Base-by-base conservation (phyloP, 768 basidiomycete genomes). In the Scleroderma bovista region DNA sequence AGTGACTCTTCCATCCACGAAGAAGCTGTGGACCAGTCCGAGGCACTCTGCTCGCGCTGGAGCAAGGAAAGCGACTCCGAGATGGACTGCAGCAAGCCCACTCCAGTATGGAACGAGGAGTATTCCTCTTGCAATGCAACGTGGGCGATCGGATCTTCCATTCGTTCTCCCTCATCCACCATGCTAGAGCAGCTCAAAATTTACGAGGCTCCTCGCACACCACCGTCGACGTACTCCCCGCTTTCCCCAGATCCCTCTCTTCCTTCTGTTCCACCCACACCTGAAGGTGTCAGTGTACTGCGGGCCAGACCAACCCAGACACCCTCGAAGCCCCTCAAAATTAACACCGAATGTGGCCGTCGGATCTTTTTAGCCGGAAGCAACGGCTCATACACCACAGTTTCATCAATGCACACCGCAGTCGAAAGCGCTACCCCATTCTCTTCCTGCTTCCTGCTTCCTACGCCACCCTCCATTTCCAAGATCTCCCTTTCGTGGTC, bases 331-430 rank as follows among this genome's bases (percentile, higher is more conserved):
- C 69, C 69, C 23, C 75, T 86, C 50, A 79, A 77, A 48, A 78
- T 88, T 68, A 76, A 86, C 66, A 86, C 83, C 46, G 58, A 62
- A 8, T 67, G 66, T 49, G 66, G 66, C 46, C 66, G 66, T 29
- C 65, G 66, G 33, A 64, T 67, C 44, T 64, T 69, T 47, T 68
- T 65, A 48, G 61, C 69, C 29, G 69, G 69, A 17, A 75, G 72
- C 38, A 72, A 58, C 51, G 78, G 78, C 13, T 75, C 78, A 33
- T 61, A 63, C 45, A 70, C 71, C 23, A 72, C 70, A 0, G 69
- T 72, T 16, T 81, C 83, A 29, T 84, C 84, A 23, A 86, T 88
- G 84, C 84, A 84, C 51, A 88, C 86, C 17, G 86, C 86, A 34
- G 78, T 86, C 43, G 86, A 87, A 65, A 63, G 60, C 31, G 76